Base-by-base conservation (phyloP, 768 basidiomycete genomes). In the Cubamyces lactineus region DNA sequence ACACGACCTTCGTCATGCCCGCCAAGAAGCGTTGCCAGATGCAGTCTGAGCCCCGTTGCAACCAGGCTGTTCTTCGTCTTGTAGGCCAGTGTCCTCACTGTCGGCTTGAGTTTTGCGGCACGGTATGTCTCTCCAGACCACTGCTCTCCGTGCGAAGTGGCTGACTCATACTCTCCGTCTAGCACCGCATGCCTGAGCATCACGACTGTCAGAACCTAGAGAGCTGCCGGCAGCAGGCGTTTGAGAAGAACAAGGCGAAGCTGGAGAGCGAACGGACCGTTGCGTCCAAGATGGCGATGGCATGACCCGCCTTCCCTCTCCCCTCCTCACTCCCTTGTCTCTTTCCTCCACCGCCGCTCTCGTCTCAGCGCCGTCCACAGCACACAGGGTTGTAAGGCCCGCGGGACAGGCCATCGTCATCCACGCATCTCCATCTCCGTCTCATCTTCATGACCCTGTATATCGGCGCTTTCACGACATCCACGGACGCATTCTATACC, bases 181-280 rank as follows among this genome's bases (percentile, higher is more conserved):
- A 94, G 90, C 94, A 95, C 72, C 90, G 93, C 62, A 81, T 96
- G 65, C 92, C 94, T 7, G 94, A 95, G 73, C 91, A 92, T 68
- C 93, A 96, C 74, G 82, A 83, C 57, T 96, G 93, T 78, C 83
- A 84, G 66, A 89, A 93, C 63, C 78, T 96, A 64, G 87, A 91
- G 72, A 87, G 87, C 74, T 95, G 93, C 77, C 80, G 88, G 65
- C 89, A 92, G 74, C 88, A 92, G 75, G 93, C 93, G 19, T 95
- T 94, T 72, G 86, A 92, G 66, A 82, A 84, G 71, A 94, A 95
- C 81, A 94, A 94, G 85, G 82, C 78, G 54, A 91, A 91, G 78
- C 78, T 95, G 60, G 92, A 94, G 82, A 86, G 87, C 68, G 93
- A 95, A 76, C 86, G 89, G 76, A 95, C 93, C 19, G 88, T 91